These are phyloP conservation scores for Euclidium syriacum DNA, from an alignment of 345 rosid species.

Conservation along the genomic window DNA sequence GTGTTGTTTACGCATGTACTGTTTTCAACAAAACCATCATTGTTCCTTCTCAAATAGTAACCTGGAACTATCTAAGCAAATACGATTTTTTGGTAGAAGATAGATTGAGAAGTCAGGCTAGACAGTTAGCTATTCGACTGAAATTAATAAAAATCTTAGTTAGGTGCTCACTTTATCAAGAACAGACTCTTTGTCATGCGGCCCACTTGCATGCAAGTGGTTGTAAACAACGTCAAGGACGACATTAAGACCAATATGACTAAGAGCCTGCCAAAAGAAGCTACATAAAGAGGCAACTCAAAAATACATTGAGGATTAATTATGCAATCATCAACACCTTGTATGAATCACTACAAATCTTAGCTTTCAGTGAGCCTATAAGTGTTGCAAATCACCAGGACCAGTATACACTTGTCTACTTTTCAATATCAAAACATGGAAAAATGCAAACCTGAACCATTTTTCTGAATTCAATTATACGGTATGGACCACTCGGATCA, in stretches of 20 bases:
- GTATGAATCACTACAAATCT: constrained; percentile 1
- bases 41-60: constrained; percentile 86
- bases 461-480: constrained; percentile 75
- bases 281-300: constrained; percentile 7
- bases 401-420: neutral
- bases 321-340: constrained; percentile 7
- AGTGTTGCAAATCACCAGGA: constrained; percentile 1
- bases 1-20: constrained; percentile 92
- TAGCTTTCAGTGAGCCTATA: constrained; percentile 2
- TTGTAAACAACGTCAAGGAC: constrained; percentile 94
- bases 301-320: neutral
- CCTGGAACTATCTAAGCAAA: constrained; percentile 87
- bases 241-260: constrained; percentile 55
- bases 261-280: constrained; percentile 55
- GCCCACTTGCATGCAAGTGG: constrained; percentile 89
- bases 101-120: neutral
- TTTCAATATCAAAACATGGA: neutral
- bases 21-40: constrained; percentile 74
- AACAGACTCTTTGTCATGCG: constrained; percentile 68
- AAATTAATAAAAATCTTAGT: neutral
- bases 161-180: constrained; percentile 68
- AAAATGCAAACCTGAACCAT: constrained; percentile 78
- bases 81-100: constrained; percentile 8
- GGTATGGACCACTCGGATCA: constrained; percentile 64
- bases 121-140: neutral